phyloP scores from a whole-genome alignment of 306 rosid species.

The Cicer pinnatifidum region DNA sequence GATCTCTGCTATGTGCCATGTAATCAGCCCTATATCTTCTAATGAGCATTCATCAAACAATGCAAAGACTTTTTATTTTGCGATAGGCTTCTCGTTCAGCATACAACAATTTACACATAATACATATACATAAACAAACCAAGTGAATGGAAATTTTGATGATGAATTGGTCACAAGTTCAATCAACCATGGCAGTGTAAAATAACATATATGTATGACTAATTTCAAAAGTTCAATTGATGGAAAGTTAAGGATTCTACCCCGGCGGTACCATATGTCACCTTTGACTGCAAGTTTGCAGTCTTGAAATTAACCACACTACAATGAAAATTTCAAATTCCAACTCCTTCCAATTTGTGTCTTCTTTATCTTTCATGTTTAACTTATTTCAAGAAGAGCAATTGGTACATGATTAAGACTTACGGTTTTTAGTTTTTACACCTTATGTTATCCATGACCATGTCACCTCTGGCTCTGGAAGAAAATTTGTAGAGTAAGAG shows the following conservation, averaged over 20 bases:
- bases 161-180: neutral
- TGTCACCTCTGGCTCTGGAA: neutral
- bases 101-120: neutral
- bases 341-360: no score
- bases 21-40: constrained; percentile 13
- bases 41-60: neutral
- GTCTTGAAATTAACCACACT: no score
- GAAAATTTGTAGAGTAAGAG: neutral
- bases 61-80: neutral
- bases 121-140: neutral
- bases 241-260: no score
- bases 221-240: neutral
- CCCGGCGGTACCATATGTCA: no score
- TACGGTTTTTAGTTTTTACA: neutral
- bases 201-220: neutral
- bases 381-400: neutral
- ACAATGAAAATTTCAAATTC: no score
- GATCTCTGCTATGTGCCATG: neutral
- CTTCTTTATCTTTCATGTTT: no score
- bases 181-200: neutral
- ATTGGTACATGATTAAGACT: neutral
- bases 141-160: constrained; percentile 3
- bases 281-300: no score
- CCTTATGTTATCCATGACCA: neutral
- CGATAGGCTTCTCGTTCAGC: neutral